Base-by-base conservation (phyloP, 1,284 basidiomycete species). In the Trichosporon ovoides region DNA sequence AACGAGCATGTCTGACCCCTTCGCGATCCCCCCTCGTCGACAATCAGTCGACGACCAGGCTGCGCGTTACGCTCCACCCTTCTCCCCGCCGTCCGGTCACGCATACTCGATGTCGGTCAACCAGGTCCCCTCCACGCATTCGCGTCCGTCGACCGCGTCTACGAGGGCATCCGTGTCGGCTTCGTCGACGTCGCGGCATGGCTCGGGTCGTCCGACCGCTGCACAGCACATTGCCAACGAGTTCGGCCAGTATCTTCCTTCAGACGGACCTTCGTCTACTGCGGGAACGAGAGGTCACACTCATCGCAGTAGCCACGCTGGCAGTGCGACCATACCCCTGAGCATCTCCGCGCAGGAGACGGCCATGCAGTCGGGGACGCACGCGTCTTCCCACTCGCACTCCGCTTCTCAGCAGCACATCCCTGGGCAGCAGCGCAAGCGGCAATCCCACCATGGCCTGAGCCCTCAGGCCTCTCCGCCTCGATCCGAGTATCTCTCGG, bases 401-500 rank as follows among this genome's bases (percentile, higher is more conserved):
- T 60, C 62, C 24, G 65, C 40, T 24, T 48, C 59, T 18, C 14
- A 50, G 33, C 24, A 37, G 20, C 37, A 54, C 6, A 52, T 59
- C 7, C 40, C 40, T 24, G 19, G 20, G 4, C 37, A 53, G 20
- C 56, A 55, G 43, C 62, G 66, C 34, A 68, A 77, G 53, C 66
- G 76, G 22, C 71, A 74, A 55, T 77, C 76, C 1, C 75, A 77
- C 65, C 43, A 48, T 28, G 43, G 43, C 43, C 43, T 48, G 43
- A 48, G 43, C 43, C 28, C 43, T 24, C 63, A 63, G 37, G 53
- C 66, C 5, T 71, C 69, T 13, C 71, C 68, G 22, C 69, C 72
- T 3, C 68, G 68, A 51, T 55, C 67, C n/a, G 75, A 75, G 54
- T 69, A 73, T 51, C 66, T 76, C 19, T 70, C 72, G 18, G 73